Evolutionary conservation across 805 yeast species (phyloP).

Genomic region (Lachancea sp.): DNA sequence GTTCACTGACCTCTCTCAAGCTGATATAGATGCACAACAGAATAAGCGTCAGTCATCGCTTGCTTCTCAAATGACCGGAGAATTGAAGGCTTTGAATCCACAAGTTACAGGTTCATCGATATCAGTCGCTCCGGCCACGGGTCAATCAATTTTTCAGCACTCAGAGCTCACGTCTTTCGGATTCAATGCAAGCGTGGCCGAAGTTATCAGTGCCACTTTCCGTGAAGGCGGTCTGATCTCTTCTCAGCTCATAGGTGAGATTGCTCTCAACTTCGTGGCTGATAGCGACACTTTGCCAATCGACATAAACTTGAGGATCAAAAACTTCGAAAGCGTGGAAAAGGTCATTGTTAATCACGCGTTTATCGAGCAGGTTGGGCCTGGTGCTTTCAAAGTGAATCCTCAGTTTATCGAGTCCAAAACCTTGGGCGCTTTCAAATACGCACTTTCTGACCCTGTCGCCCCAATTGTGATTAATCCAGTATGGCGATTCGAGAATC

Average conservation of each 20-base stretch:
- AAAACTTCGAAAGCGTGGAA: slow-evolving; percentile 37
- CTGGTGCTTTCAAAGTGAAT: slow-evolving; percentile 38
- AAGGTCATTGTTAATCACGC: slow-evolving; percentile 47
- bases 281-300: slow-evolving; percentile 34
- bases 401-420: slow-evolving; percentile 50
- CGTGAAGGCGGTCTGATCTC: slow-evolving; percentile 57
- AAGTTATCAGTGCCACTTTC: slow-evolving; percentile 68
- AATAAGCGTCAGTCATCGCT: slow-evolving; percentile 16
- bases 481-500: slow-evolving; percentile 82
- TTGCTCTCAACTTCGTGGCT: slow-evolving; percentile 66
- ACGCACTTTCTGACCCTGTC: slow-evolving; percentile 45
- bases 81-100: slow-evolving; percentile 32
- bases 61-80: slow-evolving; percentile 29
- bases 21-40: slow-evolving; percentile 26
- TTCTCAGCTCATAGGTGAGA: slow-evolving; percentile 73
- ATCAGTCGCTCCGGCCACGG: slow-evolving; percentile 13
- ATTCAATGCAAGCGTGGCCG: slow-evolving; percentile 79
- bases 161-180: slow-evolving; percentile 52
- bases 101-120: slow-evolving; percentile 40
- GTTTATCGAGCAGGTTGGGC: slow-evolving; percentile 45
- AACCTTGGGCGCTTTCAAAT: slow-evolving; percentile 78
- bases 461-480: slow-evolving; percentile 73
- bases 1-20: slow-evolving; percentile 40
- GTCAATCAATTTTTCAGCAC: slow-evolving; percentile 40
- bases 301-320: slow-evolving; percentile 39